Conservation (phyloP, 345 rosid species). For the Hypericum androsaemum region DNA sequence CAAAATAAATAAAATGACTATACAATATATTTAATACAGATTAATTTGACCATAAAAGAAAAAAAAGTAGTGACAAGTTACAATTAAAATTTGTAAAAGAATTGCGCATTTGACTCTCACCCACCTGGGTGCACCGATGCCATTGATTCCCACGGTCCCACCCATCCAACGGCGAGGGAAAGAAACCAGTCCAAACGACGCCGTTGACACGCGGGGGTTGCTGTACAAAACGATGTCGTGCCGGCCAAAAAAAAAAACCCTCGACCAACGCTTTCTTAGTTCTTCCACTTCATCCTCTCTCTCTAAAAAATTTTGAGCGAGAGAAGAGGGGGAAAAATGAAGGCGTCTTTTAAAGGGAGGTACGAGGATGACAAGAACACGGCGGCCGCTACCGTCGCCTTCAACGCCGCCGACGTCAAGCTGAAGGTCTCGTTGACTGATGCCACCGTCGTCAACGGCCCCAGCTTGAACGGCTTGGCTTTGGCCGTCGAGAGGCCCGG, state of each 20-base stretch:
- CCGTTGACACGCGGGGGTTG: too few species aligned
- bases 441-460: slow-evolving; percentile 70
- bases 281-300: slow-evolving; percentile 14
- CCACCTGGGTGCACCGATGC: too few species aligned
- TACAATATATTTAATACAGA: too few species aligned
- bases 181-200: too few species aligned
- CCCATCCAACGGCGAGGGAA: too few species aligned
- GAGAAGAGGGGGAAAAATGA: slow-evolving; percentile 51
- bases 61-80: too few species aligned
- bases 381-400: slow-evolving; percentile 41
- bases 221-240: too few species aligned
- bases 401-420: slow-evolving; percentile 58
- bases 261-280: slow-evolving; percentile 10
- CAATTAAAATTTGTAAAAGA: too few species aligned
- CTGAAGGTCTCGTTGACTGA: slow-evolving; percentile 76
- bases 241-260: background rate
- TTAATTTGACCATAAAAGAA: too few species aligned
- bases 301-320: background rate
- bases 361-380: slow-evolving; percentile 45
- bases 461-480: slow-evolving; percentile 62
- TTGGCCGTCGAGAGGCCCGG: slow-evolving; percentile 81
- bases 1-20: too few species aligned
- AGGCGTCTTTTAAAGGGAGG: slow-evolving; percentile 69
- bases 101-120: too few species aligned
- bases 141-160: too few species aligned